Evolutionary conservation across 345 rosid genomes (phyloP).

Genomic region (Trapa incisa): DNA sequence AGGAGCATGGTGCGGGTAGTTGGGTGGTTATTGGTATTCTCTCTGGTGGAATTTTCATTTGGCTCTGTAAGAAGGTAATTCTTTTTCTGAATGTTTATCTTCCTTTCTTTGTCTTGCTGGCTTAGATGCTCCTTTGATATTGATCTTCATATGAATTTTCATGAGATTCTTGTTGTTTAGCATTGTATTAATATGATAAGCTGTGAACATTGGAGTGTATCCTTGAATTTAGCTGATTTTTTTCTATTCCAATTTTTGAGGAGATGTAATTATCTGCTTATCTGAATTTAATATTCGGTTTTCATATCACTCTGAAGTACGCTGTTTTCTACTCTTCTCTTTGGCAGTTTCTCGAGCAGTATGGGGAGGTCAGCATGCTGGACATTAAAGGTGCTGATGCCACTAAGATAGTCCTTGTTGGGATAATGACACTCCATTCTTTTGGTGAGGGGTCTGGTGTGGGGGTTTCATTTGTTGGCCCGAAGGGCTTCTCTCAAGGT

Average conservation of each 20-base stretch:
- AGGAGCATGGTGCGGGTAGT: conserved; percentile 71
- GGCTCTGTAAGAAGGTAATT: conserved; percentile 85
- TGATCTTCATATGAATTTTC: background rate
- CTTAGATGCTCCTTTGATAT: background rate
- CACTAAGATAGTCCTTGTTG: conserved; percentile 83
- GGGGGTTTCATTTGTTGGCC: conserved; percentile 98
- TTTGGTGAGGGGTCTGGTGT: conserved; percentile 99
- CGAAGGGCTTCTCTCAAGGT: conserved; percentile 94
- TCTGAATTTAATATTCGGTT: too few species aligned
- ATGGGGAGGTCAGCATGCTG: conserved; percentile 96
- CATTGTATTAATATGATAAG: background rate
- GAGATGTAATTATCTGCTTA: background rate
- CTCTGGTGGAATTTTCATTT: conserved; percentile 79
- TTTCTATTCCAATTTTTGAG: background rate
- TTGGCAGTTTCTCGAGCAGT: conserved; percentile 76
- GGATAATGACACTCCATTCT: conserved; percentile 99
- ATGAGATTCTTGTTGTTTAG: background rate
- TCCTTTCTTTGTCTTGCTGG: background rate
- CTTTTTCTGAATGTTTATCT: background rate
- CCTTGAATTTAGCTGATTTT: background rate
- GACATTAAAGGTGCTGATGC: conserved; percentile 99
- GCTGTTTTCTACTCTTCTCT: background rate
- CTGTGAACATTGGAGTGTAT: background rate
- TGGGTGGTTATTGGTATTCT: conserved; percentile 87
- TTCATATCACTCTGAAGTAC: background rate